Evolutionary conservation across 1,284 basidiomycete genomes (phyloP).

Genomic region (Porodaedalea pini): DNA sequence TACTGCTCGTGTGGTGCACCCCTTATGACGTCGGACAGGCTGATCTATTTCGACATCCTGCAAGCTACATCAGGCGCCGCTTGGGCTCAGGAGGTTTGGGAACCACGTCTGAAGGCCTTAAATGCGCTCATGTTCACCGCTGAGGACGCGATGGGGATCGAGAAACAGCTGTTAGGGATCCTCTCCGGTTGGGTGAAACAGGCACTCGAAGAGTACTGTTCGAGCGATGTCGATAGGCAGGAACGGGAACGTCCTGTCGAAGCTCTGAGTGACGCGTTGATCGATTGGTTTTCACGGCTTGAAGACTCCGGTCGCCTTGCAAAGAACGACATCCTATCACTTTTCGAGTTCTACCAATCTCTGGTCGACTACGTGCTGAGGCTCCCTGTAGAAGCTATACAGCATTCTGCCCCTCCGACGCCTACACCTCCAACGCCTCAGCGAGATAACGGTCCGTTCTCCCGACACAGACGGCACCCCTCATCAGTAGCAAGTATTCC

Average conservation of each 20-base stretch:
- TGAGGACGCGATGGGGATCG: constrained; percentile 59
- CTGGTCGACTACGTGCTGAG: constrained; percentile 54
- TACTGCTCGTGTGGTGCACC: constrained; percentile 54
- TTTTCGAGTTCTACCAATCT: constrained; percentile 55
- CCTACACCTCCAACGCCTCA: constrained; percentile 30
- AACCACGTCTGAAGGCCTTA: constrained; percentile 63
- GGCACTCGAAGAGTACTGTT: constrained; percentile 53
- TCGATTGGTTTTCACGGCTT: constrained; percentile 43
- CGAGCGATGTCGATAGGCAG: constrained; percentile 40
- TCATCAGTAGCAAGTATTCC: constrained; percentile 45
- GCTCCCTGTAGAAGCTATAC: constrained; percentile 32
- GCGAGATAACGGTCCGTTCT: constrained; percentile 26
- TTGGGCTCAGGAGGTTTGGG: constrained; percentile 67
- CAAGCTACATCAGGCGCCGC: constrained; percentile 35
- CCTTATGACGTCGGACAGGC: constrained; percentile 50
- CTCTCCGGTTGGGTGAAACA: constrained; percentile 61
- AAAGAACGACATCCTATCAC: constrained; percentile 48
- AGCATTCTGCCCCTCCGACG: constrained; percentile 28
- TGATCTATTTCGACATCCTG: constrained; percentile 61
- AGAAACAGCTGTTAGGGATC: constrained; percentile 49
- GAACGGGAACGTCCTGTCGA: constrained; percentile 63
- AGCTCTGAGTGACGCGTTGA: constrained; percentile 53
- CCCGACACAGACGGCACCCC: constrained; percentile 51
- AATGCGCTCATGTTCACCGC: constrained; percentile 56
- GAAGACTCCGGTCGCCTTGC: constrained; percentile 56